These are phyloP conservation scores for Pleurotus giganteus DNA, from an alignment of 768 basidiomycete species.

Conservation along the genomic window DNA sequence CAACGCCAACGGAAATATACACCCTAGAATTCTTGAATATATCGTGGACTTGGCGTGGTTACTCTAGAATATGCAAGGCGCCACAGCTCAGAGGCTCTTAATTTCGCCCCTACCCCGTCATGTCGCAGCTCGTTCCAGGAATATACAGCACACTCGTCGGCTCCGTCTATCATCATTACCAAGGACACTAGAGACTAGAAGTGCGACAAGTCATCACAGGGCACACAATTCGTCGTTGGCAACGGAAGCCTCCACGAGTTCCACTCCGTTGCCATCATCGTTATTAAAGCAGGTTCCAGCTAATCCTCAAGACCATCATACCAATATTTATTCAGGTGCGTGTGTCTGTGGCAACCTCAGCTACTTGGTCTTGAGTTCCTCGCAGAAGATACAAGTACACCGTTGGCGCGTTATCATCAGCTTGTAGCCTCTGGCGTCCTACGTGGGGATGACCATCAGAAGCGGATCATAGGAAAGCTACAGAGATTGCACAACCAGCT, in stretches of 20 bases:
- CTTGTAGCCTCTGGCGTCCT: slow-evolving; percentile 49
- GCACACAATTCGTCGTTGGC: slow-evolving; percentile 36
- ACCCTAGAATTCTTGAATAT: not conserved
- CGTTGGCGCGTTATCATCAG: slow-evolving; percentile 43
- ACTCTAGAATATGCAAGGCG: slow-evolving; percentile 1
- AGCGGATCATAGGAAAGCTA: slow-evolving; percentile 76
- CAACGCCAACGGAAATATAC: not conserved
- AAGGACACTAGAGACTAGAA: slow-evolving; percentile 10
- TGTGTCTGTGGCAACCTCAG: not conserved
- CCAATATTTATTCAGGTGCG: slow-evolving; percentile 2
- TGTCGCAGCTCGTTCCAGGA: not conserved
- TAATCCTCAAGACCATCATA: not conserved
- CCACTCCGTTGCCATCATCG: not conserved
- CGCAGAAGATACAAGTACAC: slow-evolving; percentile 33
- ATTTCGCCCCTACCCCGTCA: slow-evolving; percentile 3
- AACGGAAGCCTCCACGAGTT: slow-evolving; percentile 23
- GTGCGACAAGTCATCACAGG: slow-evolving; percentile 15
- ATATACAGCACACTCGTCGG: slow-evolving; percentile 11
- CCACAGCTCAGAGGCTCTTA: slow-evolving; percentile 2
- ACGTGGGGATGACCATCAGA: slow-evolving; percentile 80
- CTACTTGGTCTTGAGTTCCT: slow-evolving; percentile 2
- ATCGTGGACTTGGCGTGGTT: not conserved
- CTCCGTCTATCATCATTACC: slow-evolving; percentile 17
- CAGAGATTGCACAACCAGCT: slow-evolving; percentile 78
- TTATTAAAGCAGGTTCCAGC: not conserved